Base-by-base conservation (phyloP, 2,329 filamentous ascomycete species). In the Fusarium euwallaceae region DNA sequence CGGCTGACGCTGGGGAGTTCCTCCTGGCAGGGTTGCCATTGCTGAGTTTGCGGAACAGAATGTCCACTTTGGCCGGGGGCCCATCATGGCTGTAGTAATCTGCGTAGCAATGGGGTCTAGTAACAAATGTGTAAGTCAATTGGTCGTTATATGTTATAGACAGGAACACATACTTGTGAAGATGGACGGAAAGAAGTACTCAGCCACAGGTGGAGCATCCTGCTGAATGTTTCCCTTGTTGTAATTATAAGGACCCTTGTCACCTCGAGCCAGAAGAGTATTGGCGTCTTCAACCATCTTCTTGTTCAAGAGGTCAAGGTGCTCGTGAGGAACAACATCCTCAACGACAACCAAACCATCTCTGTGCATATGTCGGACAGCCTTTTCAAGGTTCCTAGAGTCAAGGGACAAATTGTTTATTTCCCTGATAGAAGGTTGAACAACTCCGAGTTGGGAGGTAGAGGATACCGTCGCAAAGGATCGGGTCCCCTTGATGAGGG, bases 211-310 rank as follows among this genome's bases (percentile, higher is more conserved):
- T 0, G 88, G 89, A 0, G 90, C 84, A 72, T 91, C 89, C 77
- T 92, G 90, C 71, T 92, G 90, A 37, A 91, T 83, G 71, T 91
- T 92, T 2, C 88, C 89, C 58, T 86, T 86, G 76, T 92, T 91
- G 77, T 92, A 92, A 74, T 92, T 92, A 83, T 87, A 92, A 0
- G 88, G 89, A 0, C 87, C 86, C 17, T 89, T 84, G 22, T 90
- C 85, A 2, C 89, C 88, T 36, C 84, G 81, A 1, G 82, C 83
- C 66, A 88, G 87, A 3, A 92, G 82, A 4, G 80, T 76, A 3
- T 83, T 83, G 2, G 90, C 90, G 78, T 92, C 90, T 55, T 87
- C 39, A 1, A 89, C 84, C 90, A 92, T 92, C 72, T 87, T 89
- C 55, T 75, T 71, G 75, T 92, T 92, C 41, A 92, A 81, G 8